These are phyloP conservation scores for Silene conica DNA, from an alignment of 148 eudicot species.

Conservation along the genomic window DNA sequence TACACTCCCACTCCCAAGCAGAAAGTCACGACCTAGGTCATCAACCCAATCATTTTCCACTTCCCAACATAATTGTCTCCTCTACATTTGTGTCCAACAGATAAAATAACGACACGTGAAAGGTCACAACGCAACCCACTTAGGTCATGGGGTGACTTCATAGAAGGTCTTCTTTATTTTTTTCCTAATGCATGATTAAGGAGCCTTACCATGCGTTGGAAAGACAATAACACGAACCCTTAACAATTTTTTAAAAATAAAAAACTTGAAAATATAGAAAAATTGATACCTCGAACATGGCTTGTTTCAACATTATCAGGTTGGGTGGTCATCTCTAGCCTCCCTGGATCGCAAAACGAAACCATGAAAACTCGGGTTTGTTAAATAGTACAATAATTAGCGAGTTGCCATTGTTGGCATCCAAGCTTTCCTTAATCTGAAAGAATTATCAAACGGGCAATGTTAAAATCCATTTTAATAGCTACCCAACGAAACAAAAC, in stretches of 20 bases:
- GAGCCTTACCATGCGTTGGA: too few relatives aligned
- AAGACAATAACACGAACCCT: too few relatives aligned
- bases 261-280: not conserved
- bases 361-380: slow-evolving; percentile 29
- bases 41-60: too few relatives aligned
- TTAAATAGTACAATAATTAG: not conserved
- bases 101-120: too few relatives aligned
- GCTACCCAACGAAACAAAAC: not conserved
- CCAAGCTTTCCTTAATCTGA: slow-evolving; percentile 13
- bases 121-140: too few relatives aligned
- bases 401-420: slow-evolving; percentile 12
- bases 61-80: too few relatives aligned
- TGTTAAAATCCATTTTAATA: not conserved
- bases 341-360: slow-evolving; percentile 26
- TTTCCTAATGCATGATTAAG: too few relatives aligned
- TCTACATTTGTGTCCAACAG: too few relatives aligned
- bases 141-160: too few relatives aligned
- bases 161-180: too few relatives aligned
- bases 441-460: not conserved
- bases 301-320: slow-evolving; percentile 21
- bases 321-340: slow-evolving; percentile 33
- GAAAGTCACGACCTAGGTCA: too few relatives aligned
- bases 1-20: too few relatives aligned
- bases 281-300: slow-evolving; percentile 19
- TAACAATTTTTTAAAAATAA: not conserved